Conservation (phyloP, 495 filamentous ascomycete genomes). For the Penicillium cinerascens region DNA sequence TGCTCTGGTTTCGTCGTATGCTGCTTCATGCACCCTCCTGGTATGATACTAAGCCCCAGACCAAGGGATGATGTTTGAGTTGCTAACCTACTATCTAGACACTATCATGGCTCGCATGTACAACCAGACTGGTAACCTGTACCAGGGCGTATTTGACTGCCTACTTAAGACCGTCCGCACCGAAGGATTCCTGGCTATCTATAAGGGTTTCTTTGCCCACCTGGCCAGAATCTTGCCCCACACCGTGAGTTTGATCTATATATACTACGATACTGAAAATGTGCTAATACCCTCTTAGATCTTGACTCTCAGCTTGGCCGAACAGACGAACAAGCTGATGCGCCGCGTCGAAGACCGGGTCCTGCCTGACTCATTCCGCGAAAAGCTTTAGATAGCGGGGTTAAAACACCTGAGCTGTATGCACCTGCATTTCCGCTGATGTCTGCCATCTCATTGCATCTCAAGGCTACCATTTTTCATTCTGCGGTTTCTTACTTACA, state of each 20-base stretch:
- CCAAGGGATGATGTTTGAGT: background rate
- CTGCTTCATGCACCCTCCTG: constrained; percentile 96
- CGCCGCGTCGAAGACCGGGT: constrained; percentile 70
- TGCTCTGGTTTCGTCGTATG: constrained; percentile 95
- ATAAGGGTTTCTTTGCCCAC: constrained; percentile 97
- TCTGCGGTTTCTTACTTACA: constrained; percentile 2
- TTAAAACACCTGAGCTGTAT: background rate
- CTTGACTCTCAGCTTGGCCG: constrained; percentile 85
- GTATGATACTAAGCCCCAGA: constrained; percentile 38
- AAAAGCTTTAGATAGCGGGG: constrained; percentile 36
- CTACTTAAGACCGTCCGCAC: constrained; percentile 84
- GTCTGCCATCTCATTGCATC: constrained; percentile 1
- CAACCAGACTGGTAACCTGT: constrained; percentile 97
- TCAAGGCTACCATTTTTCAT: constrained; percentile 1
- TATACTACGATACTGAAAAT: background rate
- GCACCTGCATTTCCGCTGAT: background rate
- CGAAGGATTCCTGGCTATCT: constrained; percentile 89
- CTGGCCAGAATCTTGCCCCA: constrained; percentile 91
- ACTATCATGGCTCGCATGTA: constrained; percentile 99
- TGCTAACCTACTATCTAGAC: constrained; percentile 52
- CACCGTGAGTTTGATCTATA: constrained; percentile 52
- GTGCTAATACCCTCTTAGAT: constrained; percentile 48
- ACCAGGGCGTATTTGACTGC: constrained; percentile 89
- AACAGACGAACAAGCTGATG: constrained; percentile 94
- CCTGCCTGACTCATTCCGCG: constrained; percentile 47